phyloP scores from a whole-genome alignment of 23 red algal genomes.

The Agarophyton chilense region DNA sequence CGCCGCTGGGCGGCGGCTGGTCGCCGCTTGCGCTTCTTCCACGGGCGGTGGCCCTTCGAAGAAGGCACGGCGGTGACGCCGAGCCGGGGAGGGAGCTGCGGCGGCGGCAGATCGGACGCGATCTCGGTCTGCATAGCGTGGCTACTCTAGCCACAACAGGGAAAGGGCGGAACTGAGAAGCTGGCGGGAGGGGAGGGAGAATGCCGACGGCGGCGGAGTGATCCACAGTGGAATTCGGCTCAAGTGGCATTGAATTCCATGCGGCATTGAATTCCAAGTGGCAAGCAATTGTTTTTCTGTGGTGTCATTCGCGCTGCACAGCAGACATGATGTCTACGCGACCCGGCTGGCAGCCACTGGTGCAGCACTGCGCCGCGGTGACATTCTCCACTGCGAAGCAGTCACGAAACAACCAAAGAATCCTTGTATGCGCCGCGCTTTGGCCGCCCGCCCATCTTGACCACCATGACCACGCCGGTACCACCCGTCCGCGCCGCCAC shows the following conservation, averaged over 20 bases:
- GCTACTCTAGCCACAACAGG: background rate
- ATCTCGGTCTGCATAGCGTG: background rate
- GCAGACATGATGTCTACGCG: slow-evolving; percentile 10
- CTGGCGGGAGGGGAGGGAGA: background rate
- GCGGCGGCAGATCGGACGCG: background rate
- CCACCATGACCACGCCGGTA: slow-evolving; percentile 19
- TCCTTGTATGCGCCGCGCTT: slow-evolving; percentile 44
- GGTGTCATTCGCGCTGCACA: slow-evolving; percentile 20
- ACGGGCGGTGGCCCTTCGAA: slow-evolving; percentile 64
- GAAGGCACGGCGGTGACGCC: slow-evolving; percentile 16
- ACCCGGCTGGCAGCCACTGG: slow-evolving; percentile 26
- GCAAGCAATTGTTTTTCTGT: slow-evolving; percentile 2
- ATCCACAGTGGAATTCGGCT: background rate
- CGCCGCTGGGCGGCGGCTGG: slow-evolving; percentile 38
- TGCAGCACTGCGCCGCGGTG: slow-evolving; percentile 1
- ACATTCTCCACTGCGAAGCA: slow-evolving; percentile 33
- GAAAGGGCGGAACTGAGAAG: too few relatives aligned
- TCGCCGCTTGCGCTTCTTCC: slow-evolving; percentile 55
- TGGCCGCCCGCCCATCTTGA: slow-evolving; percentile 28
- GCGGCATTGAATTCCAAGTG: too few relatives aligned
- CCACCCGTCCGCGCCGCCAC: slow-evolving; percentile 5
- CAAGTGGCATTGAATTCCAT: background rate
- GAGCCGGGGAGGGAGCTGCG: background rate
- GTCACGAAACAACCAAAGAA: slow-evolving; percentile 32
- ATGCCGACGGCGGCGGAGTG: background rate